phyloP scores from a whole-genome alignment of 192 early-diverging fungal genomes.

The Chytriomyces confervae region DNA sequence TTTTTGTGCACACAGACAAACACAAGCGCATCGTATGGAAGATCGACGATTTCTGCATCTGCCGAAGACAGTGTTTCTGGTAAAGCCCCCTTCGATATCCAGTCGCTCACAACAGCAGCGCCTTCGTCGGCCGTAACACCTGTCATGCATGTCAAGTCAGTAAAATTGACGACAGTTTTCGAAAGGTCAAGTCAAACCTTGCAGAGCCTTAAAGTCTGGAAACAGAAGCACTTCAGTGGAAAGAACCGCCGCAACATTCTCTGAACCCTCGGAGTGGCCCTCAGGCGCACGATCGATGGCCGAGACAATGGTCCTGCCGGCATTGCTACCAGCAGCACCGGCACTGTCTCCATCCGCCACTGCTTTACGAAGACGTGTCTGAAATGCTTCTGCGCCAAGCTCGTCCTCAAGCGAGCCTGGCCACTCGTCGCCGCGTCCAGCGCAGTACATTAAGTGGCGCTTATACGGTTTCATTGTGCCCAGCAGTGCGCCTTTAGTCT shows the following conservation, averaged over 20 bases:
- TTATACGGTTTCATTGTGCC: constrained; percentile 56
- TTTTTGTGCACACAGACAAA: constrained; percentile 69
- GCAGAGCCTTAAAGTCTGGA: constrained; percentile 28
- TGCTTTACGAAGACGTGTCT: background rate
- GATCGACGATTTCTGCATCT: constrained; percentile 14
- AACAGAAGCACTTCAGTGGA: constrained; percentile 25
- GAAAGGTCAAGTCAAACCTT: background rate
- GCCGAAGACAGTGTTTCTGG: background rate
- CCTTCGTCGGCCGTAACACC: constrained; percentile 1
- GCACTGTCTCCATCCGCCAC: constrained; percentile 10
- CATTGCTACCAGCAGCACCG: background rate
- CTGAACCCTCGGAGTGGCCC: constrained; percentile 17
- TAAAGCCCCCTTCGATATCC: constrained; percentile 3
- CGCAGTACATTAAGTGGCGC: constrained; percentile 50
- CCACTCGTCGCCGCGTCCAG: constrained; percentile 41
- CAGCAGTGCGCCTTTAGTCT: constrained; percentile 28
- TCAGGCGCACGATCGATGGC: constrained; percentile 36
- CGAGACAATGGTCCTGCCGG: constrained; percentile 42
- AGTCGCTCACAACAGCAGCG: background rate
- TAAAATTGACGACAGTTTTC: background rate
- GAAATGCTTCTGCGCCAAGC: constrained; percentile 16
- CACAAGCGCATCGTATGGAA: constrained; percentile 45
- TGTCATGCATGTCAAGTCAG: background rate
- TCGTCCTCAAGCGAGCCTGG: constrained; percentile 44
- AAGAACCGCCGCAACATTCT: constrained; percentile 7